phyloP scores from a whole-genome alignment of 2,329 filamentous ascomycete genomes.

The Helotiales sp. region DNA sequence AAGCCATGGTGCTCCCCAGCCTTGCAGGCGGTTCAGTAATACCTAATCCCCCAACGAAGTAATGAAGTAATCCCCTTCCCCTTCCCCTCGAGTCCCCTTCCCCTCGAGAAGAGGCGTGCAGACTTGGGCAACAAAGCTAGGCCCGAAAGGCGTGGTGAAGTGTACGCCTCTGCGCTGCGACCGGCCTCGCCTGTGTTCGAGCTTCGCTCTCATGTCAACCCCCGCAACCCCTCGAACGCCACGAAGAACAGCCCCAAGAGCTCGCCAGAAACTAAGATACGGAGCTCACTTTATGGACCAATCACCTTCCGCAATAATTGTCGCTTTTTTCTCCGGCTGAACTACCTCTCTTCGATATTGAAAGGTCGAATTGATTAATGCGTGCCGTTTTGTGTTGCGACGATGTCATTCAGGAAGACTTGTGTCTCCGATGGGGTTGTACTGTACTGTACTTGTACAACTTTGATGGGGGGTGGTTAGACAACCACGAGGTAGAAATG shows the following conservation, averaged over 20 bases:
- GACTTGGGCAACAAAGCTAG: too few species aligned
- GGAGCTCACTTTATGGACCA: neutral
- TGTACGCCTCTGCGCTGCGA: neutral
- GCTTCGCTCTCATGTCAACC: neutral
- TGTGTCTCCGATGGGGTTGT: neutral
- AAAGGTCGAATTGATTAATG: neutral
- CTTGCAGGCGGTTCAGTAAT: too few species aligned
- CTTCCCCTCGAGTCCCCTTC: too few species aligned
- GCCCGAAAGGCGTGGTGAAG: slow-evolving; percentile 3
- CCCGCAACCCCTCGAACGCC: neutral
- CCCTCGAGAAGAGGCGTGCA: too few species aligned
- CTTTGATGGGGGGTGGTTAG: too few species aligned
- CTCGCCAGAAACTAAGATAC: neutral
- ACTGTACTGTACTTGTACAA: neutral
- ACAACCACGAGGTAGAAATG: too few species aligned
- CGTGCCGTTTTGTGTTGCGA: neutral
- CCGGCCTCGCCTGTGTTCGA: neutral
- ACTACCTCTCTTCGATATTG: neutral
- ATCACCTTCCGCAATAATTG: neutral
- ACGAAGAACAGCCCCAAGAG: neutral
- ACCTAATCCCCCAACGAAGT: too few species aligned
- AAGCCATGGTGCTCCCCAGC: neutral
- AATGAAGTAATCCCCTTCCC: too few species aligned
- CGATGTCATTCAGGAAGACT: neutral
- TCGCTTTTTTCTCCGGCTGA: slow-evolving; percentile 2